A percentile compares a stretch with the other conserved stretches of the same genome.
phyloP scores from a whole-genome alignment of 2,329 filamentous ascomycete genomes.

The Phoma sp. region DNA sequence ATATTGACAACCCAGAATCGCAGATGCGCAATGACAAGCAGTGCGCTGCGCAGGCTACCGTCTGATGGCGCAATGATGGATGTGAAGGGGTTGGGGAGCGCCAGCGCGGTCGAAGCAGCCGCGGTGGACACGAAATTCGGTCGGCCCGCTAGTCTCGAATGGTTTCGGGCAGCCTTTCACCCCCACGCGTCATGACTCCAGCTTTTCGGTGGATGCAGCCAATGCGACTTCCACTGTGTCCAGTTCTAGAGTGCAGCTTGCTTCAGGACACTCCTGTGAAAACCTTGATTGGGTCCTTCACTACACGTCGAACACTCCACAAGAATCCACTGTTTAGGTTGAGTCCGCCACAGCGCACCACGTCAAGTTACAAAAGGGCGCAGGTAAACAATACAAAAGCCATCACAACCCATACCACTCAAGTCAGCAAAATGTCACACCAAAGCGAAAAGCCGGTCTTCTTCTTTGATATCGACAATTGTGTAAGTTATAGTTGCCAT shows the following conservation, averaged over 20 bases:
- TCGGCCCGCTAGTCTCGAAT: slow-evolving; percentile 20
- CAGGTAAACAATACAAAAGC: slow-evolving; percentile 4
- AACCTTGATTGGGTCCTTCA: neutral
- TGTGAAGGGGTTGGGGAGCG: slow-evolving; percentile 28
- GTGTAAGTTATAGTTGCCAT: slow-evolving; percentile 58
- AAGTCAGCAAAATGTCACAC: slow-evolving; percentile 27
- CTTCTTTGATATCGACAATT: slow-evolving; percentile 98
- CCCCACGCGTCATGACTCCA: slow-evolving; percentile 19
- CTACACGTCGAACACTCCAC: neutral
- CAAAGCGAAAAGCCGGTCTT: slow-evolving; percentile 59
- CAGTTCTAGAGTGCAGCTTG: neutral
- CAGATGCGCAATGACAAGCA: slow-evolving; percentile 36
- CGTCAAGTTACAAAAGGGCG: slow-evolving; percentile 7
- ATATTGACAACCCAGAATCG: slow-evolving; percentile 22
- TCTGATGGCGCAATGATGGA: slow-evolving; percentile 28
- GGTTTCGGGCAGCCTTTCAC: slow-evolving; percentile 15
- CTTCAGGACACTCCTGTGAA: neutral
- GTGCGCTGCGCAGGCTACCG: slow-evolving; percentile 32
- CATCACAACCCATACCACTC: neutral
- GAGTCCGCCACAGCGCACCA: slow-evolving; percentile 4
- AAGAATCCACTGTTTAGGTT: neutral
- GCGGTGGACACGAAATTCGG: slow-evolving; percentile 12
- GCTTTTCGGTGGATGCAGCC: slow-evolving; percentile 1
- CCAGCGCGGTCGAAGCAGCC: slow-evolving; percentile 16
- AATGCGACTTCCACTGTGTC: slow-evolving; percentile 5